Evolutionary conservation across 2,329 filamentous ascomycete genomes (phyloP).

Genomic region (Curvularia sp.): DNA sequence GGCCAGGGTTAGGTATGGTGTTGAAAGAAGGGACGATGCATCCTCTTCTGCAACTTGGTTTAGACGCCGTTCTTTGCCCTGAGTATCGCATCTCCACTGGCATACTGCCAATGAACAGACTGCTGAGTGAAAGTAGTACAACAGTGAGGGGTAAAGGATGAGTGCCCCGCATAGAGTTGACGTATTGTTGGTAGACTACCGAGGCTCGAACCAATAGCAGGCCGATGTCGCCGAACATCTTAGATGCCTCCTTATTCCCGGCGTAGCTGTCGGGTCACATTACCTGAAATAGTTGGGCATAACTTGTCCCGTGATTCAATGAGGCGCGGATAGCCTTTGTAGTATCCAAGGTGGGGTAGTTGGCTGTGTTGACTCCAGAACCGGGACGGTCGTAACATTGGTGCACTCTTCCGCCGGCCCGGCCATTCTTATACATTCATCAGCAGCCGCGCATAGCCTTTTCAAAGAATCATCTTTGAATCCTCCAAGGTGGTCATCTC

Average conservation of each 20-base stretch:
- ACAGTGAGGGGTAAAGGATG: slow-evolving; percentile 29
- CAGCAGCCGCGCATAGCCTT: background rate
- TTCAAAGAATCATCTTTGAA: background rate
- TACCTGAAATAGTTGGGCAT: slow-evolving; percentile 16
- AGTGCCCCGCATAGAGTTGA: slow-evolving; percentile 19
- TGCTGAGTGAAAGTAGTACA: slow-evolving; percentile 4
- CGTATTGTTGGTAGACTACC: slow-evolving; percentile 22
- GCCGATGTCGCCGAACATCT: slow-evolving; percentile 12
- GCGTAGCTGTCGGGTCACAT: slow-evolving; percentile 1
- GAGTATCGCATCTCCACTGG: slow-evolving; percentile 15
- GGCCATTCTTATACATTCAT: background rate
- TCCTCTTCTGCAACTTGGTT: background rate
- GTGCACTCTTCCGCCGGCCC: background rate
- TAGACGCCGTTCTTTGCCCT: slow-evolving; percentile 6
- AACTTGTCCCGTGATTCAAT: slow-evolving; percentile 11
- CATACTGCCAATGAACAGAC: slow-evolving; percentile 1
- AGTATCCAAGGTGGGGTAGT: slow-evolving; percentile 30
- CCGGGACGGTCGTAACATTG: background rate
- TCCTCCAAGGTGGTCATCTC: too few species aligned
- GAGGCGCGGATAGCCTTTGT: slow-evolving; percentile 9
- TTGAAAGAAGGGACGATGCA: background rate
- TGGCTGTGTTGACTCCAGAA: background rate
- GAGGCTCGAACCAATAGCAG: slow-evolving; percentile 22
- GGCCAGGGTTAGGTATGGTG: slow-evolving; percentile 10
- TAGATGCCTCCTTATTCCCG: background rate